Conservation (phyloP, 306 rosid species). For the Delonix regia region DNA sequence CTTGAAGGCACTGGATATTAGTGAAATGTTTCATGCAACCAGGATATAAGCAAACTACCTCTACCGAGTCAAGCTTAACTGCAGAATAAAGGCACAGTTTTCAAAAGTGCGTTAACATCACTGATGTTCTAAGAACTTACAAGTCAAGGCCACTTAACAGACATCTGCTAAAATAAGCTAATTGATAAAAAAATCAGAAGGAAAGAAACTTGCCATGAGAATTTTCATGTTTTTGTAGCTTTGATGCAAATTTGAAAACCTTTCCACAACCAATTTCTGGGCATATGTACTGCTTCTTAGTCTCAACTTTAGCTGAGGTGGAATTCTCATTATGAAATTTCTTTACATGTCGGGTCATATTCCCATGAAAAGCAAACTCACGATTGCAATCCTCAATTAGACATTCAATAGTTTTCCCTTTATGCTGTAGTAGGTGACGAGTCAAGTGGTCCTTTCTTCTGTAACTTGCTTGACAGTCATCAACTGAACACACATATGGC, state of each 20-base stretch:
- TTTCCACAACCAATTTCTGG: slow-evolving; percentile 56
- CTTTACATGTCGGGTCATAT: slow-evolving; percentile 47
- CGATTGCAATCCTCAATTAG: slow-evolving; percentile 50
- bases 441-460: slow-evolving; percentile 76
- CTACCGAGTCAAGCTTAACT: slow-evolving; percentile 59
- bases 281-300: slow-evolving; percentile 49
- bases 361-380: slow-evolving; percentile 47
- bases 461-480: slow-evolving; percentile 58
- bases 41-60: slow-evolving; percentile 55
- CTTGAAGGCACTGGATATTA: slow-evolving; percentile 52
- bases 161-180: neutral
- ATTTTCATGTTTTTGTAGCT: slow-evolving; percentile 48
- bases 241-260: slow-evolving; percentile 52
- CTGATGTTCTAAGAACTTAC: neutral
- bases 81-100: neutral
- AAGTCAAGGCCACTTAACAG: neutral
- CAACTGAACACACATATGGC: slow-evolving; percentile 48
- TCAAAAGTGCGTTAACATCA: neutral
- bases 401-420: slow-evolving; percentile 56
- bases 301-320: slow-evolving; percentile 11
- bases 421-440: slow-evolving; percentile 64
- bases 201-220: slow-evolving; percentile 54
- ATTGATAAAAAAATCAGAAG: neutral
- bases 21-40: slow-evolving; percentile 56
- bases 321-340: slow-evolving; percentile 44